Evolutionary conservation across 2,329 filamentous ascomycete genomes (phyloP), one percentile per base, ranked within the genome.

Genomic region (Spiromastix sp.): DNA sequence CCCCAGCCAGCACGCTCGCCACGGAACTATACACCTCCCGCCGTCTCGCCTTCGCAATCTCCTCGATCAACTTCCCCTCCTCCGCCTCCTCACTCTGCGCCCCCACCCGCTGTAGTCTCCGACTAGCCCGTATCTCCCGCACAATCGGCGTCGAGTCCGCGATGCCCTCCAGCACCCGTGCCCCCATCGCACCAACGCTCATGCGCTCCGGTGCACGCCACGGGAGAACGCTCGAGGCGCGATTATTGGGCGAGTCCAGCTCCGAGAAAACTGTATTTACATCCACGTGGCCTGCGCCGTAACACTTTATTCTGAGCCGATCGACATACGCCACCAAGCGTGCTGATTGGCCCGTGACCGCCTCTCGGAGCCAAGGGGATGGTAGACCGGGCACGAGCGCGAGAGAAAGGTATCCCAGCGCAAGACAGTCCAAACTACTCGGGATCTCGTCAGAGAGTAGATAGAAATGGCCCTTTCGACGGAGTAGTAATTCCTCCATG

Each of bases 341-440:
- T 2, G 63, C 55, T 29, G 65, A 68, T 39, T 74, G 71, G 15
- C 55, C 57, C 36, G 61, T 55, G 50, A 83, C 66, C 1, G 69
- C 67, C 33, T 74, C 68, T 39, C 64, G 62, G 4, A 82, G 58
- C 77, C 77, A 84, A 12, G 70, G 56, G 36, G 77, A 71, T 11
- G 77, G 74, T 15, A 82, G 53, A 6, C 70, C 58, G 1, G 78
- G 71, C 16, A 71, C 66, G 1, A 81, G 64, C 65, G 91, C 81
- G 32, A 95, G 61, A 2, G 76, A 71, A 22, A 96, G 64, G 54
- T 93, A 93, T 8, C 79, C 91, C 48, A 85, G 74, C 0, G 77
- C 79, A 30, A 95, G 57, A 52, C 84, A 94, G 57, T 95, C 87
- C 16, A 93, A 60, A 36, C 71, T 75, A 2, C 74, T 75, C 0